Evolutionary conservation across 768 basidiomycete species (phyloP).

Genomic region (Podaxis sp.): DNA sequence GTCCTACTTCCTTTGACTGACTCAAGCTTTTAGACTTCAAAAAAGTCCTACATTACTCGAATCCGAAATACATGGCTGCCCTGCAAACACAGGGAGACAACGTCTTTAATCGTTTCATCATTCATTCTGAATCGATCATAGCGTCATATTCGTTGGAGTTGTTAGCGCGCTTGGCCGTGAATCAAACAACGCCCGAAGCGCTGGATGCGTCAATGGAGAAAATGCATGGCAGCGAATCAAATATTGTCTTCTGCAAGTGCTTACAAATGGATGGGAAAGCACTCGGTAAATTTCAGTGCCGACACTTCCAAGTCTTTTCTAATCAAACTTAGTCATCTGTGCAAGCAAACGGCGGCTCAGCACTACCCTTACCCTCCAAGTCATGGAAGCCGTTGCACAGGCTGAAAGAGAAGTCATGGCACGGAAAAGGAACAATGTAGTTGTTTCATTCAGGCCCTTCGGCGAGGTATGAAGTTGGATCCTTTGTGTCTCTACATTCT

Average conservation of each 20-base stretch:
- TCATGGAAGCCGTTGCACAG: constrained; percentile 54
- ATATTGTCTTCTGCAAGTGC: constrained; percentile 62
- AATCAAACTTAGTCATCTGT: constrained; percentile 56
- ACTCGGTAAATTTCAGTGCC: constrained; percentile 45
- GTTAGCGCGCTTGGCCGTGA: constrained; percentile 59
- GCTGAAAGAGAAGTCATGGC: constrained; percentile 31
- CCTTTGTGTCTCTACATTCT: background rate
- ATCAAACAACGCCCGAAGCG: constrained; percentile 41
- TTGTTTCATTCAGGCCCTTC: constrained; percentile 56
- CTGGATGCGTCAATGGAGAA: constrained; percentile 63
- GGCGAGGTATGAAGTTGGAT: constrained; percentile 55
- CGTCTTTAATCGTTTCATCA: constrained; percentile 64
- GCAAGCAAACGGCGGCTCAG: constrained; percentile 63
- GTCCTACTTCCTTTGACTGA: background rate
- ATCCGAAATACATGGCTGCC: constrained; percentile 54
- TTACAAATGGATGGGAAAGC: constrained; percentile 52
- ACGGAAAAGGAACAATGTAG: constrained; percentile 33
- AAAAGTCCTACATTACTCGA: constrained; percentile 50
- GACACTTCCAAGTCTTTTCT: background rate
- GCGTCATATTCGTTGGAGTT: constrained; percentile 70
- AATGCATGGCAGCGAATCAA: constrained; percentile 51
- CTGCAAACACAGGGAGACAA: constrained; percentile 43
- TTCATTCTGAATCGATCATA: constrained; percentile 59
- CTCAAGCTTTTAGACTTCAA: constrained; percentile 47
- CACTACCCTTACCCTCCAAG: constrained; percentile 50